Conservation (phyloP, 371 early-diverging fungal species). For the Rhizomucor pusillus region DNA sequence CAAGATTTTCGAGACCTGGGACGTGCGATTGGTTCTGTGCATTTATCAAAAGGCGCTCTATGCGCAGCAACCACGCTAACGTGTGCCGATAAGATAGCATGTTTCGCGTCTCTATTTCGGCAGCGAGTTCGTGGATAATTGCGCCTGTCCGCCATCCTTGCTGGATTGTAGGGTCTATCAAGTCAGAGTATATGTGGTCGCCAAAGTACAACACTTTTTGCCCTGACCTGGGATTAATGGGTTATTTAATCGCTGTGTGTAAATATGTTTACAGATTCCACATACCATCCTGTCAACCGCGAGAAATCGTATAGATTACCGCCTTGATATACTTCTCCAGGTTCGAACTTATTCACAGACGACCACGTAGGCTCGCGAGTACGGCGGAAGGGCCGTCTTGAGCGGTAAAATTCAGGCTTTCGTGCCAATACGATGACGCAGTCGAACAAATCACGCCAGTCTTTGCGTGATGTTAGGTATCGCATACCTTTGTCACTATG, state of each 20-base stretch:
- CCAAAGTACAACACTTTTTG: slow-evolving; percentile 68
- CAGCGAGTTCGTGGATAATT: slow-evolving; percentile 59
- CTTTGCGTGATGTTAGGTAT: slow-evolving; percentile 45
- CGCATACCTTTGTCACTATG: slow-evolving; percentile 46
- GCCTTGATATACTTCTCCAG: slow-evolving; percentile 62
- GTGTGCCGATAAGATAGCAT: slow-evolving; percentile 49
- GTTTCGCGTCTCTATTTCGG: slow-evolving; percentile 56
- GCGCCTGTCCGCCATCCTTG: slow-evolving; percentile 75
- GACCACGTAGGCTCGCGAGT: slow-evolving; percentile 50
- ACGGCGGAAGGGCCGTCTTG: slow-evolving; percentile 57
- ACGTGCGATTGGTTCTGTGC: slow-evolving; percentile 48
- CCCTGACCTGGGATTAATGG: slow-evolving; percentile 9
- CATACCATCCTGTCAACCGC: slow-evolving; percentile 55
- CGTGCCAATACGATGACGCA: slow-evolving; percentile 56
- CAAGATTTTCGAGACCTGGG: slow-evolving; percentile 26
- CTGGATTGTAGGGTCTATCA: slow-evolving; percentile 62
- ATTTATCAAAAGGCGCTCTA: slow-evolving; percentile 55
- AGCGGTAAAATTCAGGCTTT: slow-evolving; percentile 64
- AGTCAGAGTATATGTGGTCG: slow-evolving; percentile 67
- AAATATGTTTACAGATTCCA: neutral
- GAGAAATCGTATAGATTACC: slow-evolving; percentile 61
- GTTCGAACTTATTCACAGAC: slow-evolving; percentile 48
- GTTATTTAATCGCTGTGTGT: neutral
- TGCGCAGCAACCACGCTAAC: slow-evolving; percentile 50
- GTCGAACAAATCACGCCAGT: slow-evolving; percentile 68